Conservation (phyloP, 805 yeast species). For the Komagataella phaffii region DNA sequence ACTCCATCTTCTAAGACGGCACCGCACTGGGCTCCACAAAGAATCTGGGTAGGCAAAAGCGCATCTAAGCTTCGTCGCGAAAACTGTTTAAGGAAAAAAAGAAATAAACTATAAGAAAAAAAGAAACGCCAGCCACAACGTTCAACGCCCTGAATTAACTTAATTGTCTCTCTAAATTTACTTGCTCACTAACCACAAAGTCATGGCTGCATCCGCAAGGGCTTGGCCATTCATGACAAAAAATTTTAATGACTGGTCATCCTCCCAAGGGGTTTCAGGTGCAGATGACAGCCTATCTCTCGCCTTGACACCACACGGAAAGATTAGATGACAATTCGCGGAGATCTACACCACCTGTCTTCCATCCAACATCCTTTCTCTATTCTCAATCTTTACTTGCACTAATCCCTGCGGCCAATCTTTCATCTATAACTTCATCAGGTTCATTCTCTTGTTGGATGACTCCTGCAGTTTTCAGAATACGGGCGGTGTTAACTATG, state of each 20-base stretch:
- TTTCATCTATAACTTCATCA: slow-evolving; percentile 1
- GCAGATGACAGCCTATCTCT: no score
- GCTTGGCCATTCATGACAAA: no score
- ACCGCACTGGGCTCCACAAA: background rate
- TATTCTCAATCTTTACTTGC: background rate
- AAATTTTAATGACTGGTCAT: no score
- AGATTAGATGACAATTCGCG: background rate
- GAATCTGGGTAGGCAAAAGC: background rate
- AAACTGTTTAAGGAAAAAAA: background rate
- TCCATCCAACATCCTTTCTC: background rate
- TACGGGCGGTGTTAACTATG: slow-evolving; percentile 43
- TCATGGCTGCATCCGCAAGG: background rate
- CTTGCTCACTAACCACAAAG: background rate
- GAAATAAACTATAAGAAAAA: background rate
- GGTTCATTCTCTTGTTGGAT: slow-evolving; percentile 5
- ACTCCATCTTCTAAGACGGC: background rate
- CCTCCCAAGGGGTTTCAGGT: no score
- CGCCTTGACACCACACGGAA: background rate
- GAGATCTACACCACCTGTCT: no score
- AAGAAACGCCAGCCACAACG: background rate
- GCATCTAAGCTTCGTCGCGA: background rate
- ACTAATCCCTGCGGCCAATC: background rate
- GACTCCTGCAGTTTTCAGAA: slow-evolving; percentile 56
- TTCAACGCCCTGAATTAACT: background rate
- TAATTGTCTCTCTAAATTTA: background rate